These are phyloP conservation scores for Leccinum barrowsii DNA, from an alignment of 768 basidiomycete species.

Conservation along the genomic window DNA sequence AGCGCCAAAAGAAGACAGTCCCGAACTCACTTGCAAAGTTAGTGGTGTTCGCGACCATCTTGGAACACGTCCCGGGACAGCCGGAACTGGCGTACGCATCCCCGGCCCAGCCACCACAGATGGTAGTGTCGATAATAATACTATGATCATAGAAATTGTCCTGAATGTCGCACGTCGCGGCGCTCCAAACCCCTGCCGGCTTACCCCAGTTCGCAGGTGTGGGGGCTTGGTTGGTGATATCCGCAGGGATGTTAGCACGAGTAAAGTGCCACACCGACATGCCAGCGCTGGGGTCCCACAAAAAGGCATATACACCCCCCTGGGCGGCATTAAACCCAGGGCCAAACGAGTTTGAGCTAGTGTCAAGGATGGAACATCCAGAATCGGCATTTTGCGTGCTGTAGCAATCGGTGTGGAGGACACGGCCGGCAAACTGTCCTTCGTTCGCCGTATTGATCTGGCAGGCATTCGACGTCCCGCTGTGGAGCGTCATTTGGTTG, in stretches of 20 bases:
- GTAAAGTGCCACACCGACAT: constrained; percentile 57
- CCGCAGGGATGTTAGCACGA: constrained; percentile 45
- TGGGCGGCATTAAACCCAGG: constrained; percentile 27
- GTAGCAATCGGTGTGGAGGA: constrained; percentile 33
- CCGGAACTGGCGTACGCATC: constrained; percentile 21
- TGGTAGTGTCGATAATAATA: constrained; percentile 39
- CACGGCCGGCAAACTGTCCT: constrained; percentile 25
- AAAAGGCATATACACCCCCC: constrained; percentile 56
- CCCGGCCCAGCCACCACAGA: constrained; percentile 32
- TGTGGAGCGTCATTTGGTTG: constrained; percentile 70
- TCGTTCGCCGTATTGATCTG: constrained; percentile 16
- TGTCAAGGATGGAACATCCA: constrained; percentile 49
- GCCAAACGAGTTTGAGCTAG: constrained; percentile 39
- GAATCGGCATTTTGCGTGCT: constrained; percentile 39
- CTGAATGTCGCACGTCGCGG: constrained; percentile 43
- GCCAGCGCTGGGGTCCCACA: constrained; percentile 45
- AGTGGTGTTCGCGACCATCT: constrained; percentile 47
- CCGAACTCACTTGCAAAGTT: constrained; percentile 47
- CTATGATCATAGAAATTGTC: constrained; percentile 48
- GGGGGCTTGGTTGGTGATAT: constrained; percentile 43
- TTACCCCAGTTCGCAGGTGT: constrained; percentile 47
- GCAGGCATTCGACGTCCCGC: constrained; percentile 37
- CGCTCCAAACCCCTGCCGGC: constrained; percentile 51
- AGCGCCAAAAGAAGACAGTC: background rate
- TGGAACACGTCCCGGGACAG: constrained; percentile 43